Conservation (phyloP, 2,329 filamentous ascomycete genomes). For the Fusarium protoensiforme region DNA sequence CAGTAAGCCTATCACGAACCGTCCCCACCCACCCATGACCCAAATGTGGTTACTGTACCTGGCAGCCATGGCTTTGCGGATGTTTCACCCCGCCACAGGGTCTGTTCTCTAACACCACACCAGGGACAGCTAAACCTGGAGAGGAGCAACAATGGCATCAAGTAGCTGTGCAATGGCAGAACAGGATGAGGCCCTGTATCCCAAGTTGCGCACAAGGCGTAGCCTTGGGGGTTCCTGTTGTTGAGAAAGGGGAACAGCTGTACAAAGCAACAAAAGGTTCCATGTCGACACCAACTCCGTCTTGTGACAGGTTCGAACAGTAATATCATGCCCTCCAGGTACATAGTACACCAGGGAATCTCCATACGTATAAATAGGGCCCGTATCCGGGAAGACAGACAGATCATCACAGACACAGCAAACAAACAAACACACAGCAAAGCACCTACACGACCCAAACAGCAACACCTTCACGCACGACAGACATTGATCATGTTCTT, state of each 20-base stretch:
- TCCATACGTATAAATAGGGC: neutral
- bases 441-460: neutral
- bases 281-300: neutral
- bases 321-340: neutral
- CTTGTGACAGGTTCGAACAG: neutral
- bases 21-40: neutral
- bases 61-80: neutral
- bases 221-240: neutral
- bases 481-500: neutral
- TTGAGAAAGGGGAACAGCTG: neutral
- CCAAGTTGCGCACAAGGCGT: too few relatives aligned
- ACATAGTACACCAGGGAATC: neutral
- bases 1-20: neutral
- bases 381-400: neutral
- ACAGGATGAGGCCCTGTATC: neutral
- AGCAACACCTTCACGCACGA: neutral
- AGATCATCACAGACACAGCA: neutral
- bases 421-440: neutral
- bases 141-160: neutral
- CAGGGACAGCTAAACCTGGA: neutral
- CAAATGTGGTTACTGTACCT: neutral
- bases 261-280: neutral
- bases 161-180: neutral
- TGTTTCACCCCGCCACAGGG: neutral
- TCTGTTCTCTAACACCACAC: neutral